Evolutionary conservation across 2,329 filamentous ascomycete species (phyloP), one percentile per base, ranked within the genome.

Genomic region (Diaporthe australafricana): DNA sequence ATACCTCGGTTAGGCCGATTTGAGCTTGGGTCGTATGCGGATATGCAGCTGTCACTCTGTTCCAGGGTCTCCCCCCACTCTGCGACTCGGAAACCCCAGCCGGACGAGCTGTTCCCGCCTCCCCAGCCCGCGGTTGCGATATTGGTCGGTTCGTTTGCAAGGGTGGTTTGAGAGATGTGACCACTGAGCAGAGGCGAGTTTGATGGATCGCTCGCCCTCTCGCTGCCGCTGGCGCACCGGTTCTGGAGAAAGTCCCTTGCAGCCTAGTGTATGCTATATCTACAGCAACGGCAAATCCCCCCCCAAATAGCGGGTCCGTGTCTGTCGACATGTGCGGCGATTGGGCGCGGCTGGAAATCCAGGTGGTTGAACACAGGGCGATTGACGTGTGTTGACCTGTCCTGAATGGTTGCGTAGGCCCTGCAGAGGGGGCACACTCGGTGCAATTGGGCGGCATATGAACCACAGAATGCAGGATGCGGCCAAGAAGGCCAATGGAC

Each of bases 1-100:
- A 76, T 75, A 74, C 22, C 42, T 71, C 74, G 72, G 70, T 74
- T 66, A 68, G 55, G 38, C 14, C 69, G 62, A 71, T 76, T 73
- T 47, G 62, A 35, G 22, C 9, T n/a, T 60, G 20, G 12, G 27
- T 48, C 17, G 67, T 50, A 69, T 55, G 38, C 50, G 20, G 30
- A 47, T 50, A 52, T 9, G 53, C 53, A 57, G 67, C 27, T 69
- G 56, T 48, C 47, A 48, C 22, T 47, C n/a, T 40, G 14, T 45
- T 17, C 52, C 66, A 55, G 65, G 47, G 52, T 48, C 66, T 30
- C 38, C 50, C 63, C 63, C 47, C 47, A 35, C 32, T 35, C 52
- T 56, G 40, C 32, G 50, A 42, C 30, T 53, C 65, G 65, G 65
- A 38, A 35, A 42, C 38, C 40, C 38, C 22, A 50, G 52, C 66